Conservation (phyloP, 2,329 filamentous ascomycete species). For the Verticillium klebahnii region DNA sequence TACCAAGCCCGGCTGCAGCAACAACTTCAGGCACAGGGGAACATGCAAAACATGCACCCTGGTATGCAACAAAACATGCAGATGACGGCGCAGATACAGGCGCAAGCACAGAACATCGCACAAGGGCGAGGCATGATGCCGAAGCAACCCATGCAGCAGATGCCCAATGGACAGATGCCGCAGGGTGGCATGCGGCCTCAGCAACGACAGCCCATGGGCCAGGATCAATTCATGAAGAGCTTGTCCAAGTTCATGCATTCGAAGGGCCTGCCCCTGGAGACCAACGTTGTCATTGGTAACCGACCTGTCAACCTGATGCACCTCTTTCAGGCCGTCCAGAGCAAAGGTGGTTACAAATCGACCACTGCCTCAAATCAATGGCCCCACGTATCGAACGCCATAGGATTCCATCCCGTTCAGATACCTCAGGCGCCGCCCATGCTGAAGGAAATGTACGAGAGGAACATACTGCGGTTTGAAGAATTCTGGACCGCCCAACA, state of each 20-base stretch:
- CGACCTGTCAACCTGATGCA: constrained; percentile 70
- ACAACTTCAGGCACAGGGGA: constrained; percentile 59
- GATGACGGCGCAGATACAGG: constrained; percentile 27
- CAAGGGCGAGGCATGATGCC: constrained; percentile 47
- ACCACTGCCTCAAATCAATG: constrained; percentile 69
- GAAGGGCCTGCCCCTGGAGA: constrained; percentile 68
- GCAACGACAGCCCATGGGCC: constrained; percentile 41
- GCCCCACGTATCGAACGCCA: constrained; percentile 62
- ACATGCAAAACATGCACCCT: constrained; percentile 33
- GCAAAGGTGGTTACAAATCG: constrained; percentile 74
- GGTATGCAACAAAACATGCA: constrained; percentile 34
- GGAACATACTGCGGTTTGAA: constrained; percentile 74
- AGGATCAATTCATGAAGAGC: constrained; percentile 71
- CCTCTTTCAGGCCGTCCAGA: constrained; percentile 69
- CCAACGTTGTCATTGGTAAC: constrained; percentile 68
- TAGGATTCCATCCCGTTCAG: constrained; percentile 60
- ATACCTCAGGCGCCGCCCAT: constrained; percentile 64
- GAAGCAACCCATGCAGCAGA: constrained; percentile 43
- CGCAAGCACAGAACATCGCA: constrained; percentile 26
- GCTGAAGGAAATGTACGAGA: constrained; percentile 68
- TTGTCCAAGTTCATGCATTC: constrained; percentile 73
- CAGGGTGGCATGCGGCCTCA: constrained; percentile 49
- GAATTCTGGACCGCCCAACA: constrained; percentile 57
- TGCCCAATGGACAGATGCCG: constrained; percentile 54
- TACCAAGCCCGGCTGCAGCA: constrained; percentile 84